These are phyloP conservation scores for Nemania sp. DNA, from an alignment of 2,329 filamentous ascomycete species.

Conservation along the genomic window DNA sequence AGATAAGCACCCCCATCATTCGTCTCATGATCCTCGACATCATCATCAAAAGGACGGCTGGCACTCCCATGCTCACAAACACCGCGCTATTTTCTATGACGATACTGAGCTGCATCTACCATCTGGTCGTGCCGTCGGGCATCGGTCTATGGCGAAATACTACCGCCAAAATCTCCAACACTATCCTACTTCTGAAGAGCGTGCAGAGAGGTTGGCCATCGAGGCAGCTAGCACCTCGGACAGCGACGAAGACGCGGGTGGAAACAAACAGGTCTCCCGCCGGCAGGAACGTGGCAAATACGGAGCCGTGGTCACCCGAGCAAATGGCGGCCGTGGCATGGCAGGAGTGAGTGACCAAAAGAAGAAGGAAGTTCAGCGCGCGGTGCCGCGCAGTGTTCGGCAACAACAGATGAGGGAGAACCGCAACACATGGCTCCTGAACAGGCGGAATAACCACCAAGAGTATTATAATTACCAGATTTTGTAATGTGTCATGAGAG, in stretches of 20 bases:
- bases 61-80: conserved; percentile 82
- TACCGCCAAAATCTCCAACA: conserved; percentile 90
- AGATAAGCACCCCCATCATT: conserved; percentile 75
- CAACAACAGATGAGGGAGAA: conserved; percentile 65
- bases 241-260: conserved; percentile 38
- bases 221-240: conserved; percentile 44
- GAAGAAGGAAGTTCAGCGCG: conserved; percentile 68
- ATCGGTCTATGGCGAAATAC: conserved; percentile 84
- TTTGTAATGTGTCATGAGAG: conserved; percentile 27
- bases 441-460: conserved; percentile 77
- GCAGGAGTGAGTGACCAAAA: conserved; percentile 74
- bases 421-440: conserved; percentile 70
- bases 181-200: conserved; percentile 79
- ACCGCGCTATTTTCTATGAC: conserved; percentile 81
- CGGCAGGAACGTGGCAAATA: conserved; percentile 49
- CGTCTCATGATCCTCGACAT: conserved; percentile 69
- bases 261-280: conserved; percentile 43
- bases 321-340: conserved; percentile 77
- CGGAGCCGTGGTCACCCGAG: conserved; percentile 66
- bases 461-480: conserved; percentile 60
- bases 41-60: conserved; percentile 78
- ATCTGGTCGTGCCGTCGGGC: conserved; percentile 85
- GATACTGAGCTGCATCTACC: conserved; percentile 94
- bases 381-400: conserved; percentile 72
- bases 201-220: conserved; percentile 68